phyloP scores from a whole-genome alignment of 2,329 filamentous ascomycete genomes.

The Ceratocystis ficicola region DNA sequence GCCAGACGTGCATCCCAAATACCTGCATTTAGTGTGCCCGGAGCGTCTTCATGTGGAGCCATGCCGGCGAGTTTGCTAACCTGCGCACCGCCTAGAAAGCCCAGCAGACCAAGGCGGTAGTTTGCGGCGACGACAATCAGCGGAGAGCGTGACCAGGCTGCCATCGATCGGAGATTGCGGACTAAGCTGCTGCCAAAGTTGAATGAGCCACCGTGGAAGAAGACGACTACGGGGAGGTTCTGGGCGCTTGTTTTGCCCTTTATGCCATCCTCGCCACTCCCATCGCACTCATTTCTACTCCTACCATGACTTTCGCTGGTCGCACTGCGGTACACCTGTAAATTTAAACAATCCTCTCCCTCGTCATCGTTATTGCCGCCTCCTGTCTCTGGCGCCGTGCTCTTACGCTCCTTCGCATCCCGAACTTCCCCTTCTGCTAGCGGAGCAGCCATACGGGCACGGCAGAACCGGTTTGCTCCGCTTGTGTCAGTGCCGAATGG shows the following conservation, averaged over 20 bases:
- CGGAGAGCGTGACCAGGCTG: slow-evolving; percentile 41
- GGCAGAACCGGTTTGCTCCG: slow-evolving; percentile 36
- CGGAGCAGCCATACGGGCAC: slow-evolving; percentile 28
- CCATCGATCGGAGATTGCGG: slow-evolving; percentile 50
- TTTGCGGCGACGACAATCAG: slow-evolving; percentile 49
- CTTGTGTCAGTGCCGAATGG: slow-evolving; percentile 37
- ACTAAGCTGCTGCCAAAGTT: slow-evolving; percentile 42
- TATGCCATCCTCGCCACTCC: neutral
- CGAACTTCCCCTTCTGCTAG: neutral
- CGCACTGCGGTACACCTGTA: slow-evolving; percentile 37
- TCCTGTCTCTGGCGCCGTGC: slow-evolving; percentile 24
- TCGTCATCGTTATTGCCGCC: slow-evolving; percentile 22
- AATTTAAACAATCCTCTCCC: slow-evolving; percentile 42
- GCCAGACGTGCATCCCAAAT: slow-evolving; percentile 49
- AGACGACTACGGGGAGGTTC: slow-evolving; percentile 40
- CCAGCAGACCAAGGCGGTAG: slow-evolving; percentile 54
- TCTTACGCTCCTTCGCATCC: slow-evolving; percentile 8
- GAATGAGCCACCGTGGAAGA: slow-evolving; percentile 53
- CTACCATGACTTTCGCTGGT: slow-evolving; percentile 22
- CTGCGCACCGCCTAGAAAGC: slow-evolving; percentile 51
- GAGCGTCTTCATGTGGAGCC: slow-evolving; percentile 25
- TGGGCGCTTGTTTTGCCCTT: slow-evolving; percentile 25
- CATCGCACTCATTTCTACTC: slow-evolving; percentile 22
- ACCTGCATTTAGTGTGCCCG: slow-evolving; percentile 51
- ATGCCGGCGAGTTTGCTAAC: slow-evolving; percentile 35